A percentile compares a stretch with the other conserved stretches of the same genome.
These are phyloP conservation scores for Trichosporon coremiiforme DNA, from an alignment of 1,284 basidiomycete genomes.

Conservation along the genomic window DNA sequence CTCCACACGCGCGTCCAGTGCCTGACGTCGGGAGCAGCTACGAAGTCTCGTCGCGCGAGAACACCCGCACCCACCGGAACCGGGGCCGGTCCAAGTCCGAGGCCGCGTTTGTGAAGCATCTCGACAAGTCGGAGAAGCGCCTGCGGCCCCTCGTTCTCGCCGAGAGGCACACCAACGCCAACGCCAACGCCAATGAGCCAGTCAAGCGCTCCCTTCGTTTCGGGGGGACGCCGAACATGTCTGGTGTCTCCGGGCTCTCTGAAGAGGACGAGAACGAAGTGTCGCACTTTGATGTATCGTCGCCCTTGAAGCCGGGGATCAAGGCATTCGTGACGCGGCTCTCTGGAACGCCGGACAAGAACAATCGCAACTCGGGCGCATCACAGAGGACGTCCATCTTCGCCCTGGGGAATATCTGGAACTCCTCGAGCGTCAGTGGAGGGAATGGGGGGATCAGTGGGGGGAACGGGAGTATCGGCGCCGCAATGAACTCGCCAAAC, in stretches of 20 bases:
- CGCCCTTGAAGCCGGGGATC: background rate
- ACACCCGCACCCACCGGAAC: background rate
- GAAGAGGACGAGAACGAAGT: background rate
- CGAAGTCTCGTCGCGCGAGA: background rate
- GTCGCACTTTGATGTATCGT: background rate
- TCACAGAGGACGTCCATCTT: background rate
- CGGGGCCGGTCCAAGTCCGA: background rate
- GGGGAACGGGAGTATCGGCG: no score
- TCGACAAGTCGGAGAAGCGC: background rate
- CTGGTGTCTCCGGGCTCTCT: background rate
- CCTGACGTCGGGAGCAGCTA: background rate
- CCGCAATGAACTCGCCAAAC: background rate
- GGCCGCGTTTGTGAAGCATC: background rate
- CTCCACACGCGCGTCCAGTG: background rate
- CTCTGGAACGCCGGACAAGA: no score
- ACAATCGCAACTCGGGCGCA: background rate
- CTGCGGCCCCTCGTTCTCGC: constrained; percentile 4
- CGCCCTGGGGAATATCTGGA: background rate
- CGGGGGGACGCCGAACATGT: background rate
- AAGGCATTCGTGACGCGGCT: background rate
- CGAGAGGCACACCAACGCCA: no score
- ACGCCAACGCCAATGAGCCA: background rate
- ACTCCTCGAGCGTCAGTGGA: background rate
- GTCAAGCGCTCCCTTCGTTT: background rate
- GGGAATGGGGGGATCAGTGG: no score